A percentile compares a stretch with the other conserved stretches of the same genome.
Conservation (phyloP, 164 flowering plant species). For the Warburgia ugandensis region DNA sequence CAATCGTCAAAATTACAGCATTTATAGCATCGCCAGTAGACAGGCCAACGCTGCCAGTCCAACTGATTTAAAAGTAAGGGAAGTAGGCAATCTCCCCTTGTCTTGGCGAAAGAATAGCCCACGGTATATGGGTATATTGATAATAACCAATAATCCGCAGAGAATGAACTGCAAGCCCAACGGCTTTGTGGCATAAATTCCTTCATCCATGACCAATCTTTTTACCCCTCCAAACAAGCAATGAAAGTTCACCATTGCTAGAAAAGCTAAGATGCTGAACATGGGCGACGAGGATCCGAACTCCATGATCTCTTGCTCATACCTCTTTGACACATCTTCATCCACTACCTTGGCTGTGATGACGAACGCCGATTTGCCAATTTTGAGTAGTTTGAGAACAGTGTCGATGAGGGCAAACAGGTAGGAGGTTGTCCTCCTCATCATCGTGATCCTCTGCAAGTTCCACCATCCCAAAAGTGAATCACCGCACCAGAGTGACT, state of each 20-base stretch:
- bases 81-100: slow-evolving; percentile 18
- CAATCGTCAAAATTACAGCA: too few relatives aligned
- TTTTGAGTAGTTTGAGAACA: slow-evolving; percentile 15
- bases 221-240: slow-evolving; percentile 11
- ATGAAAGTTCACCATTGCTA: slow-evolving; percentile 19
- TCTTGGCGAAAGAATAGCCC: slow-evolving; percentile 25
- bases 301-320: slow-evolving; percentile 28
- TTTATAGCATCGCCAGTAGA: slow-evolving; percentile 5
- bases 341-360: slow-evolving; percentile 25
- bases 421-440: slow-evolving; percentile 19
- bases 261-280: slow-evolving; percentile 23
- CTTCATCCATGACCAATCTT: neutral
- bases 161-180: slow-evolving; percentile 15
- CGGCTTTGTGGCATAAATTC: slow-evolving; percentile 2
- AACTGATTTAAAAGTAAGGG: slow-evolving; percentile 13
- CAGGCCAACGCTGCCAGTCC: slow-evolving; percentile 14
- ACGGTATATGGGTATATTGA: slow-evolving; percentile 24
- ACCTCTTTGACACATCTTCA: slow-evolving; percentile 23
- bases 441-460: slow-evolving; percentile 17
- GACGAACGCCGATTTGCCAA: slow-evolving; percentile 14
- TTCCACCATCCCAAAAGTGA: slow-evolving; percentile 31
- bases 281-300: slow-evolving; percentile 31
- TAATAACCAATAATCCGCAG: slow-evolving; percentile 14
- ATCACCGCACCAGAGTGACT: slow-evolving; percentile 37
- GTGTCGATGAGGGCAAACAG: slow-evolving; percentile 17